Evolutionary conservation across 176 grass and related monocot genomes (phyloP), one percentile per base, ranked within the genome.

Genomic region (Cenchrus fungigraminus): DNA sequence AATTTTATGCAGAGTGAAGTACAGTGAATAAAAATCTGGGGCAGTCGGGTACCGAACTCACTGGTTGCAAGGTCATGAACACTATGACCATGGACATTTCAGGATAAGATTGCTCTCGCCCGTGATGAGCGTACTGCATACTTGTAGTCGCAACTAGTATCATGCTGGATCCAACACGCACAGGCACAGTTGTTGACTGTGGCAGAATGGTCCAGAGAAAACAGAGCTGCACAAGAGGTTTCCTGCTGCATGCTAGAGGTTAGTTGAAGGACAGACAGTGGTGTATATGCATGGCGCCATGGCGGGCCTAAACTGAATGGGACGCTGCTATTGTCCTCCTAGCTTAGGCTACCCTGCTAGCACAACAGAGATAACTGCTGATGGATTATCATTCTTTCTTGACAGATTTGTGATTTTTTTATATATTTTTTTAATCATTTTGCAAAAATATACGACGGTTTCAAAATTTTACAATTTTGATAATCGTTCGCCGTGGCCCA

Each of bases 171-270:
- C 13, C 54, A 56, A 51, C 65, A 78, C 8, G 45, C 45, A 86
- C 78, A 82, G 71, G 73, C 45, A 28, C 8, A 57, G 88, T 74
- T 57, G 29, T 67, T 69, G 69, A 60, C 16, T 67, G 29, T 84
- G 50, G 19, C 68, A 58, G 25, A 32, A 76, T 82, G 88, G 56
- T 88, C 78, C 88, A 82, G 20, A 29, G 17, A 58, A 57, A 66
- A 56, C 47, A 54, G 65, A 12, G 55, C 60, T 49, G 63, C 79
- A 65, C 46, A 11, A 62, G 44, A 40, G 37, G 22, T 25, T 25
- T 25, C 22, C 28, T 40, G 53, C 22, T 71, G 50, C 43, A 51
- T 79, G 65, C 28, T 9, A 78, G 54, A 52, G 17, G 84, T 70
- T 61, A 19, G 75, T 47, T 51, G 16, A 28, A 53, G 76, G 43